A percentile compares a stretch with the other conserved stretches of the same genome.
Evolutionary conservation across 2,329 filamentous ascomycete genomes (phyloP).

Genomic region (Lizonia empirigonia): DNA sequence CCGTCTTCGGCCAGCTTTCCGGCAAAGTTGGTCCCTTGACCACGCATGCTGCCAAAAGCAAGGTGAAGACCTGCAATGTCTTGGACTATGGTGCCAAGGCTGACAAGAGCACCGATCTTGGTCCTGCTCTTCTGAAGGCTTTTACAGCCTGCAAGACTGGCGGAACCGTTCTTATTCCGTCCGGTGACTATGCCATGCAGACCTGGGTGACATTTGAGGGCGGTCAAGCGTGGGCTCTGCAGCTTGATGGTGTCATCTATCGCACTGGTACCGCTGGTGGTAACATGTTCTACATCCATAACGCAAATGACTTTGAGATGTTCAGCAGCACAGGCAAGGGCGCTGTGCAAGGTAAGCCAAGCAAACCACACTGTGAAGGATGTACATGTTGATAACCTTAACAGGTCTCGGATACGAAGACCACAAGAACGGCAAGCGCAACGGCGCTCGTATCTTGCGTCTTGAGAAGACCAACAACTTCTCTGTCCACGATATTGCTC

Average conservation of each 20-base stretch:
- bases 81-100: slow-evolving; percentile 59
- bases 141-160: slow-evolving; percentile 59
- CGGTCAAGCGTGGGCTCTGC: slow-evolving; percentile 57
- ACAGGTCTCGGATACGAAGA: slow-evolving; percentile 53
- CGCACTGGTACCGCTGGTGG: slow-evolving; percentile 57
- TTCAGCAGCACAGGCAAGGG: slow-evolving; percentile 60
- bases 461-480: slow-evolving; percentile 55
- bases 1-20: slow-evolving; percentile 39
- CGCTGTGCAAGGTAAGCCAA: slow-evolving; percentile 54
- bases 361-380: no score
- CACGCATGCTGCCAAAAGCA: slow-evolving; percentile 48
- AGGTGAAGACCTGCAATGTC: slow-evolving; percentile 59
- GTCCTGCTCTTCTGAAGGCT: slow-evolving; percentile 55
- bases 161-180: slow-evolving; percentile 57
- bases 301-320: slow-evolving; percentile 59
- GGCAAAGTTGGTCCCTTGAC: slow-evolving; percentile 44
- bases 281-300: slow-evolving; percentile 61
- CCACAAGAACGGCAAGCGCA: slow-evolving; percentile 50
- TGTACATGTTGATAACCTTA: neutral
- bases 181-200: slow-evolving; percentile 57
- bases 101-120: slow-evolving; percentile 59
- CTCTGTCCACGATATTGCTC: slow-evolving; percentile 56
- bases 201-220: slow-evolving; percentile 57
- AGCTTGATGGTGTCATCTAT: slow-evolving; percentile 60
- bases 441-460: slow-evolving; percentile 54